These are phyloP conservation scores for Chaetomium globosum DNA, from an alignment of 2,329 filamentous ascomycete genomes.

Conservation along the genomic window DNA sequence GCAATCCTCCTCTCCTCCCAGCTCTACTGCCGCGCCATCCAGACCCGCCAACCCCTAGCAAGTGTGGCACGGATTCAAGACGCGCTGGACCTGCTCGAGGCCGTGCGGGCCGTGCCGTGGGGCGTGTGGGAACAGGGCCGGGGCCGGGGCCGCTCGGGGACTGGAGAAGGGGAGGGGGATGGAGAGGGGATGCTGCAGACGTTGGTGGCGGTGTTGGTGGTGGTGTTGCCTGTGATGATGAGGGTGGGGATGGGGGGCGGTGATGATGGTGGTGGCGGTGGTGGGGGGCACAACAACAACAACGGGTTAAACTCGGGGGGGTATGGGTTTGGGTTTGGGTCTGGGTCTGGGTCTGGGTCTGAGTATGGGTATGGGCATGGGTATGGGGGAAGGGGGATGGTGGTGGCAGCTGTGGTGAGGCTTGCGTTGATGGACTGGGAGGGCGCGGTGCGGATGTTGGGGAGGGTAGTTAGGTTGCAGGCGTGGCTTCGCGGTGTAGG, in stretches of 20 bases:
- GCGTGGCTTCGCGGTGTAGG: constrained; percentile 2
- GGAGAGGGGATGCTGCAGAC: background rate
- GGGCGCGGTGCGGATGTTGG: constrained; percentile 5
- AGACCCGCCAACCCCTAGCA: constrained; percentile 9
- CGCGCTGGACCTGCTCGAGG: constrained; percentile 1
- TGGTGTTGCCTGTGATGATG: constrained; percentile 5
- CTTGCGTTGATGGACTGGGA: constrained; percentile 22
- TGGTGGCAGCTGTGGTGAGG: constrained; percentile 24
- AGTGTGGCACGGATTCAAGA: background rate
- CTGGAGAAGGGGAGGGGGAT: too few relatives aligned
- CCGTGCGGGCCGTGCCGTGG: constrained; percentile 21
- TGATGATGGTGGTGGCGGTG: too few relatives aligned
- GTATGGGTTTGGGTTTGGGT: too few relatives aligned
- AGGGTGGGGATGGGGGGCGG: background rate
- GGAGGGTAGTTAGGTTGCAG: constrained; percentile 21
- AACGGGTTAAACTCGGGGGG: background rate
- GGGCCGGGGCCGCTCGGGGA: too few relatives aligned
- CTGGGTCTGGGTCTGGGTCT: background rate
- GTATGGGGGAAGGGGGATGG: constrained; percentile 11
- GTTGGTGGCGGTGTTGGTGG: constrained; percentile 17
- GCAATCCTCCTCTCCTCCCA: constrained; percentile 20
- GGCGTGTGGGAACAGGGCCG: constrained; percentile 16
- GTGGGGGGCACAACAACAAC: too few relatives aligned
- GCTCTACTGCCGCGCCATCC: constrained; percentile 26
- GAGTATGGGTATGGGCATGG: background rate